Conservation (phyloP, 148 eudicot species). For the Amaranthus hypochondriacus region DNA sequence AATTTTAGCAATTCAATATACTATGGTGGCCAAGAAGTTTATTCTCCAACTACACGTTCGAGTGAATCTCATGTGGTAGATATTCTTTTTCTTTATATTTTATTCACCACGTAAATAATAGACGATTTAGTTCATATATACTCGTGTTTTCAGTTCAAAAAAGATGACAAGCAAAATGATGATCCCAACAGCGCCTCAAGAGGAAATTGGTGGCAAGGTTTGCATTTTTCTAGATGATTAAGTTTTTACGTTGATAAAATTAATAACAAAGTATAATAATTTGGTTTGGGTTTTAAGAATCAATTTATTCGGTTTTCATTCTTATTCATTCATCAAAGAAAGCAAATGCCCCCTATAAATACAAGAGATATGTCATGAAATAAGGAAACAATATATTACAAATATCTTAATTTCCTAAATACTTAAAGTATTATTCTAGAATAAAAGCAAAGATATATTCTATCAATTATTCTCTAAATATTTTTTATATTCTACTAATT, state of each 20-base stretch:
- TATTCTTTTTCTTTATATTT: neutral
- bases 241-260: too few species aligned
- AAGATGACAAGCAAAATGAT: slow-evolving; percentile 43
- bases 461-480: too few species aligned
- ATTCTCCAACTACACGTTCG: slow-evolving; percentile 40
- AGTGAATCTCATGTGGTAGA: slow-evolving; percentile 38
- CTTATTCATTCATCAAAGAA: too few species aligned
- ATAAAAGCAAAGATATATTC: too few species aligned
- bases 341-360: too few species aligned
- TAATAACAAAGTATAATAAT: too few species aligned
- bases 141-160: slow-evolving; percentile 40
- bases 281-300: too few species aligned
- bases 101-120: neutral
- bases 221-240: neutral
- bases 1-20: slow-evolving; percentile 68
- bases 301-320: too few species aligned
- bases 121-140: neutral
- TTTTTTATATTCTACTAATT: neutral
- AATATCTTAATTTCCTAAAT: too few species aligned
- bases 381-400: too few species aligned
- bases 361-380: too few species aligned
- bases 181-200: slow-evolving; percentile 59
- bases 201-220: slow-evolving; percentile 96
- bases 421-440: too few species aligned
- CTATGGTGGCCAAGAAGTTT: slow-evolving; percentile 85